A percentile compares a stretch with the other conserved stretches of the same genome.
These are phyloP conservation scores for Fusarium sp. DNA, from an alignment of 2,329 filamentous ascomycete species.

Conservation along the genomic window DNA sequence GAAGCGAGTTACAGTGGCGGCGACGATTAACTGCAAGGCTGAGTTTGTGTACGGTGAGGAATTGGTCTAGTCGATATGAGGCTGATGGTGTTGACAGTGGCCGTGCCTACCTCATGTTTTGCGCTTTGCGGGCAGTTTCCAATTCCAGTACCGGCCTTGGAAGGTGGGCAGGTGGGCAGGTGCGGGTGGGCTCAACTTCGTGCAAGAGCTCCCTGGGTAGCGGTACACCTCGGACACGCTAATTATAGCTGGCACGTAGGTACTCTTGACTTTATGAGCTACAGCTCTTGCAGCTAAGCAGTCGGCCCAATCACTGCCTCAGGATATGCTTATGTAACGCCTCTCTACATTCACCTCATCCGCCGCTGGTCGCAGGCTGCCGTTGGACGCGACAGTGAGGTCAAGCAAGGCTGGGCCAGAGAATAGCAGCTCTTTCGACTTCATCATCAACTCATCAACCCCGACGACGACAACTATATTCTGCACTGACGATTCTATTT, in stretches of 20 bases:
- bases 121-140: conserved; percentile 21
- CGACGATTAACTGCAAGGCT: conserved; percentile 7
- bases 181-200: conserved; percentile 21
- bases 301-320: conserved; percentile 49
- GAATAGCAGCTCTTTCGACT: conserved; percentile 28
- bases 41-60: conserved; percentile 22
- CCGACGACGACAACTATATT: not conserved
- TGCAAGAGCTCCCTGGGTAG: conserved; percentile 27
- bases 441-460: conserved; percentile 31
- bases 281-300: conserved; percentile 33
- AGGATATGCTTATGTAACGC: conserved; percentile 49
- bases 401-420: conserved; percentile 32
- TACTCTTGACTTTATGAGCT: conserved; percentile 24
- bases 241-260: not conserved
- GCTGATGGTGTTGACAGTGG: conserved; percentile 33
- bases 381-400: conserved; percentile 53
- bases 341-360: conserved; percentile 19
- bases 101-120: conserved; percentile 28
- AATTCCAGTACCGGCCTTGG: conserved; percentile 26
- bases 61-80: conserved; percentile 23
- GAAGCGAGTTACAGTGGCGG: not conserved
- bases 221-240: conserved; percentile 6
- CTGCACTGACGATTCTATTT: not conserved
- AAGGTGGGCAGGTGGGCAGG: conserved; percentile 13
- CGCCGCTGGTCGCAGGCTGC: conserved; percentile 50